Evolutionary conservation across 164 flowering plant genomes (phyloP).

Genomic region (Houttuynia cordata): DNA sequence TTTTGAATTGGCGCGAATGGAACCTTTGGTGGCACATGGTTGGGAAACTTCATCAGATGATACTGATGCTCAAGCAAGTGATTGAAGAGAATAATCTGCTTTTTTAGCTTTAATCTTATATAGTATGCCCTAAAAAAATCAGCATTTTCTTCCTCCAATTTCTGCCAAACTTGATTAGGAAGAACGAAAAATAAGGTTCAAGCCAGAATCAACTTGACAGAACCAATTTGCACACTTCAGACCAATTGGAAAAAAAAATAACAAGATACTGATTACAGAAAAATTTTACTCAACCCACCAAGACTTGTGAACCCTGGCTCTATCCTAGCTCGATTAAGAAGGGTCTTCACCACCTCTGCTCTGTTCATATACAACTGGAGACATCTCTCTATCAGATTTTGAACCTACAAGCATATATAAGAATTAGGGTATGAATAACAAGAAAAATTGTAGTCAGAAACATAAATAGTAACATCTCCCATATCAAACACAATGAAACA

Average conservation of each 20-base stretch:
- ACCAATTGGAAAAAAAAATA: not conserved
- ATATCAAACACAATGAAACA: no score
- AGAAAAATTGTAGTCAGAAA: not conserved
- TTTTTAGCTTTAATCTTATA: constrained; percentile 83
- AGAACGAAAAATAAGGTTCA: constrained; percentile 1
- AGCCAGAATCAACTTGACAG: no score
- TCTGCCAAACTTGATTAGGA: constrained; percentile 79
- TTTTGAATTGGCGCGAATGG: constrained; percentile 84
- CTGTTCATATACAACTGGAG: constrained; percentile 85
- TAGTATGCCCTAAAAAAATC: constrained; percentile 95
- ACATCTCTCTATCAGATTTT: constrained; percentile 87
- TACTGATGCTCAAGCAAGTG: constrained; percentile 85
- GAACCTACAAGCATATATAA: constrained; percentile 51
- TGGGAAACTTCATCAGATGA: constrained; percentile 55
- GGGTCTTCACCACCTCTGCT: constrained; percentile 88
- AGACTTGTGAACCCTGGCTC: constrained; percentile 93
- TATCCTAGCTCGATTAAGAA: constrained; percentile 75
- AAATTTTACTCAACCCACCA: constrained; percentile 31
- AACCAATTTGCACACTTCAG: no score
- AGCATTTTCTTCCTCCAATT: constrained; percentile 94
- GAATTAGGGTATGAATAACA: constrained; percentile 3
- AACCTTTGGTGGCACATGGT: constrained; percentile 53
- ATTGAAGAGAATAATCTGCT: constrained; percentile 81
- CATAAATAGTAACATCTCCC: no score
- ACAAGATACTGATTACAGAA: not conserved